These are phyloP conservation scores for Jatropha podagrica DNA, from an alignment of 441 rosid genomes.

Conservation along the genomic window DNA sequence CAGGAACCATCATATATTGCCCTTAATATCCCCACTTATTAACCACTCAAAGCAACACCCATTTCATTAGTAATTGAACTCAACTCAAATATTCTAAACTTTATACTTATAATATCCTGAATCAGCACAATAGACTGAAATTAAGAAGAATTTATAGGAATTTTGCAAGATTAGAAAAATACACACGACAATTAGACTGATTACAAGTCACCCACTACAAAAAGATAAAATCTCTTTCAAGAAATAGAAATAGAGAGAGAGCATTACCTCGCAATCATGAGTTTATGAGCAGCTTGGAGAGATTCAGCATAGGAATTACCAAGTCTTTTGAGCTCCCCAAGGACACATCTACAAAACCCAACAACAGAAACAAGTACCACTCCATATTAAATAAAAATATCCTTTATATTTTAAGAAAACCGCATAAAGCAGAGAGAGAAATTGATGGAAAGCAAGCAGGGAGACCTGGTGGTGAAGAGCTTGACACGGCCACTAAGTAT, in stretches of 20 bases:
- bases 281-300: slow-evolving; percentile 55
- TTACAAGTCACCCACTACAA: not conserved
- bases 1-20: not conserved
- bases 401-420: not conserved
- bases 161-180: too few species aligned
- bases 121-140: not conserved
- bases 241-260: too few species aligned
- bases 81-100: too few species aligned
- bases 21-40: not conserved
- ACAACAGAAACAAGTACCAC: slow-evolving; percentile 1
- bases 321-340: slow-evolving; percentile 73
- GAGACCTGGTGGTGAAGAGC: slow-evolving; percentile 82
- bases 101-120: not conserved
- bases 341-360: slow-evolving; percentile 50
- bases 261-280: slow-evolving; percentile 60
- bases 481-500: slow-evolving; percentile 71
- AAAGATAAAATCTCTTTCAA: not conserved
- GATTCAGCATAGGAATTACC: slow-evolving; percentile 57
- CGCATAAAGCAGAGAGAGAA: not conserved
- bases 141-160: not conserved
- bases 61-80: too few species aligned
- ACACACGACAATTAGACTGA: not conserved
- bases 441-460: not conserved
- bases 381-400: not conserved
- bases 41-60: not conserved